Evolutionary conservation across 768 basidiomycete genomes (phyloP), one percentile per base, ranked within the genome.

Genomic region (Phylloporus arenicola): DNA sequence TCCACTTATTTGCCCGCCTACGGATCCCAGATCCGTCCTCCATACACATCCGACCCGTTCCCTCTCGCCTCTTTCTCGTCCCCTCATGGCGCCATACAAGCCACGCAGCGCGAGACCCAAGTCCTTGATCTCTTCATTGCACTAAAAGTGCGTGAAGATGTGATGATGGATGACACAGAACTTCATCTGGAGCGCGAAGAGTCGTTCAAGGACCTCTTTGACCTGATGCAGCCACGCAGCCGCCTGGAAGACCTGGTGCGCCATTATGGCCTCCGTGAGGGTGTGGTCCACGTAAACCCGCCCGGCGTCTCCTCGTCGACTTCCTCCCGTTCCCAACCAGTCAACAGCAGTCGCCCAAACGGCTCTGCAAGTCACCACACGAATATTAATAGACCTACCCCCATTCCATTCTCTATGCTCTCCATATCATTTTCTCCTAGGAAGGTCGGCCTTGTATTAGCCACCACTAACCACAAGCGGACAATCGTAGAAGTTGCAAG

Each of bases 21-120:
- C 62, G 68, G 70, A 20, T 69, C 74, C 14, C 75, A 84, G 41
- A 73, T 92, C 53, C 79, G 82, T 22, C 61, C 73, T 0, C 86
- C 86, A 0, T 90, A 91, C 67, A 73, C 84, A 4, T 84, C 84
- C 40, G 87, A 92, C 56, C 88, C 89, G 0, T 92, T 90, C 68
- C 88, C 87, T 0, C 67, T 75, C 47, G 67, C 67, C 27, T 62
- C 70, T 17, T 58, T 55, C 11, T 34, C 58, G 30, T 57, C 63
- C 39, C 25, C 53, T 11, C 35, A 53, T 22, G 56, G 54, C n/a
- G 56, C 70, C 0, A 58, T 80, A 6, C 69, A 72, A 19, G 73
- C 77, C 27, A 43, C 77, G 30, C 88, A 90, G 59, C 81, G 88
- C 53, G 89, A 92, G 63, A 88, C 88, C 0, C 67, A 70, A 48